Conservation (phyloP, 768 basidiomycete species). For the Russula sp. region DNA sequence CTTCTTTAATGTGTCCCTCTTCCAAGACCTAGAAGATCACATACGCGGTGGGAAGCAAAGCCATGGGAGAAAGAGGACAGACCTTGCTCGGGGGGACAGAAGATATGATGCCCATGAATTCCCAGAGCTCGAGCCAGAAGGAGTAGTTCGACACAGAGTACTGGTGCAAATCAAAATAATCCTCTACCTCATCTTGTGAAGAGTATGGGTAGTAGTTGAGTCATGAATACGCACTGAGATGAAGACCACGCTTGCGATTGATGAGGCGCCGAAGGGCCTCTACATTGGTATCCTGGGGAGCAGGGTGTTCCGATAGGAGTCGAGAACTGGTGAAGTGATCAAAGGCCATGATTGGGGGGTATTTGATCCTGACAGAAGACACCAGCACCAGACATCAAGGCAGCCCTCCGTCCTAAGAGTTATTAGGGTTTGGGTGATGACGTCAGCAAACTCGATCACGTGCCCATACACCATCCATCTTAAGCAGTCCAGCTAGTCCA, state of each 20-base stretch:
- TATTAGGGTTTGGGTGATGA: too few relatives aligned
- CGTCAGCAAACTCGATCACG: too few relatives aligned
- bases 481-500: too few relatives aligned
- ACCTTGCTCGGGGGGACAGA: conserved; percentile 52
- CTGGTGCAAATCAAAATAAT: conserved; percentile 58
- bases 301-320: conserved; percentile 45
- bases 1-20: conserved; percentile 46
- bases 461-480: too few relatives aligned
- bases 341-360: conserved; percentile 14
- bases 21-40: conserved; percentile 16
- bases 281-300: conserved; percentile 37
- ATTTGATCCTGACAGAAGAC: not conserved
- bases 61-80: not conserved
- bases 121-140: conserved; percentile 70
- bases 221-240: conserved; percentile 35
- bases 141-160: conserved; percentile 59
- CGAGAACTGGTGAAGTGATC: conserved; percentile 34
- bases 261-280: conserved; percentile 51
- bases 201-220: not conserved
- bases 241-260: conserved; percentile 54
- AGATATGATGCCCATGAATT: conserved; percentile 51
- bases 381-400: too few relatives aligned
- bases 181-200: conserved; percentile 32
- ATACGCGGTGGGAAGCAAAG: not conserved
- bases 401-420: too few relatives aligned